Evolutionary conservation across 202 grass and related monocot genomes (phyloP).

Genomic region (Hordeum pubiflorum): DNA sequence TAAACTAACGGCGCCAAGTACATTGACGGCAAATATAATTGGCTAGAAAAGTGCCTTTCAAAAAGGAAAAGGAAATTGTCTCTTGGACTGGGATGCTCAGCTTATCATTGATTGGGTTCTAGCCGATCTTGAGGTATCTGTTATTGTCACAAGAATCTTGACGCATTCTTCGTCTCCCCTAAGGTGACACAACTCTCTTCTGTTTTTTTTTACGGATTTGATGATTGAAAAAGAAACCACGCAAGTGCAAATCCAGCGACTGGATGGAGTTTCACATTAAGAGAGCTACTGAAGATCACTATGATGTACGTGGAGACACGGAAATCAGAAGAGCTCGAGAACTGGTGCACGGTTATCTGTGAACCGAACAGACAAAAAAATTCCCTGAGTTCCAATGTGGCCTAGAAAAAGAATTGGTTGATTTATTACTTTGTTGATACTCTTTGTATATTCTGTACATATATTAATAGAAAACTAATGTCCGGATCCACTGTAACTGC

Average conservation of each 20-base stretch:
- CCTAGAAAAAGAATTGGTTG: too few species aligned
- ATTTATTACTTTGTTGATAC: too few species aligned
- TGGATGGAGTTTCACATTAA: too few species aligned
- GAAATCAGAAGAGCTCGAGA: too few species aligned
- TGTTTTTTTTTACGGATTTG: background rate
- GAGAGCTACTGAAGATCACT: too few species aligned
- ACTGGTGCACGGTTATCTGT: too few species aligned
- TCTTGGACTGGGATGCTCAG: conserved; percentile 6
- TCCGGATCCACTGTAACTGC: too few species aligned
- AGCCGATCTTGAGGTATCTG: background rate
- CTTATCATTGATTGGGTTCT: conserved; percentile 7
- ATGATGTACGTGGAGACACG: too few species aligned
- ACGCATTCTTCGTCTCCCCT: conserved; percentile 6
- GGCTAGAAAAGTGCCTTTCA: background rate
- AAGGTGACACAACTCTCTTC: background rate
- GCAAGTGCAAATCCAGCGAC: background rate
- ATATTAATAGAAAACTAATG: too few species aligned
- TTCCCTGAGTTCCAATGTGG: too few species aligned
- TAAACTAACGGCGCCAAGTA: background rate
- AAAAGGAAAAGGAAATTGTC: background rate
- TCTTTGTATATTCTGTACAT: too few species aligned
- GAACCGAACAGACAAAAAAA: too few species aligned
- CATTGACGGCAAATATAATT: background rate
- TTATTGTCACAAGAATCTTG: background rate
- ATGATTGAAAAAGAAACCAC: background rate